Evolutionary conservation across 106 monocot genomes (phyloP), one percentile per base, ranked within the genome.

Genomic region (Phalaenopsis aphrodite): DNA sequence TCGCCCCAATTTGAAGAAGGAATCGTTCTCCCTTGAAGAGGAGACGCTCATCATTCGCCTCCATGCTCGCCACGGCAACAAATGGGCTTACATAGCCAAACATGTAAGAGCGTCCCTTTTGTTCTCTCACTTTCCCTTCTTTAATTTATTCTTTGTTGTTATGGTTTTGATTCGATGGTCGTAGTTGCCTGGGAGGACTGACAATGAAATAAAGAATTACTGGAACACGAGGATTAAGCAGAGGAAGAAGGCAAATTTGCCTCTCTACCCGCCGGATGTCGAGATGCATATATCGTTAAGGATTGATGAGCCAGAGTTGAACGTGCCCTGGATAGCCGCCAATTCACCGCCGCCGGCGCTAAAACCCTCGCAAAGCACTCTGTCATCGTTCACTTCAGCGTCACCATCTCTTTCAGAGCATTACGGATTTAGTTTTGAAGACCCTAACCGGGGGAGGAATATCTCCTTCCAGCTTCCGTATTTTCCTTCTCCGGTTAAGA

Each of bases 131-230:
- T 14, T 10, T 46, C 15, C 61, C 21, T 0, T 1, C 46, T 2
- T 64, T 21, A 6, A 2, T 47, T 17, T 18, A 5, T 11, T 38
- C 78, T 55, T 23, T 75, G 10, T 56, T 55, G 1, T 65, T 16
- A 42, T 21, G 19, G 52, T 41, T 42, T 6, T 41, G 61, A 39
- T 18, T 81, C 39, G 69, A 69, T 69, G 36, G 69, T 14, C 14
- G 69, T 78, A 90, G 88, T 36, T 93, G 18, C 93, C 90, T 3
- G 93, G 93, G 64, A 82, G 93, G 68, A 93, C 93, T 3, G 90
- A 93, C 79, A 93, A 93, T 76, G 93, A 93, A 78, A 93, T 93
- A 56, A 93, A 93, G 78, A 93, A 93, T 81, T 93, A 85, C 79
- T 91, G 92, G 92, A 92, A 92, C 84, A 89, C 89, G 7, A 72